Evolutionary conservation across 495 filamentous ascomycete species (phyloP), one percentile per base, ranked within the genome.

Genomic region (Aspergillus leporis): DNA sequence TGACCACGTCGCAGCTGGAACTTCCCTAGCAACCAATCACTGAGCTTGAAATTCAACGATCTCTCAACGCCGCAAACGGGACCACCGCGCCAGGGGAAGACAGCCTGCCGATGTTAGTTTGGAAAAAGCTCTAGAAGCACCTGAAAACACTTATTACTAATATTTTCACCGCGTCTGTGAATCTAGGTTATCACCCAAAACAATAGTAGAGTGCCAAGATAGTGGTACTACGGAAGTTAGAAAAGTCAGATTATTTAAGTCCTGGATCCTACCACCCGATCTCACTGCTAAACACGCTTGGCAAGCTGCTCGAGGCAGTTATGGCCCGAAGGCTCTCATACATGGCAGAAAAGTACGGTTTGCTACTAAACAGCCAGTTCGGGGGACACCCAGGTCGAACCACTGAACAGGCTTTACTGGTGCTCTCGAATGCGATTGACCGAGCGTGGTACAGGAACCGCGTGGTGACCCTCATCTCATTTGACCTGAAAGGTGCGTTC

Each of bases 401-500:
- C 16, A 67, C 60, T 2, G 67, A 73, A 43, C 50, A 68, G 32
- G 65, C 65, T 23, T 46, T 72, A 12, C 53, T 68, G 14, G 60
- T 68, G 3, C 62, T 73, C 0, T 28, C 54, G 0, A 70, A 64
- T 28, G 59, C 66, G 3, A 67, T 70, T 31, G 59, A 70, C 59
- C 56, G 41, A 55, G 69, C 67, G n/a, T 72, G 56, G 63, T 53
- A 58, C 4, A 43, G 43, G 62, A 32, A 43, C 5, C 60, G 54
- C 32, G 61, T 70, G 4, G 51, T 70, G 0, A 68, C 53, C 0
- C 58, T 70, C 2, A 28, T 72, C 1, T 52, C 58, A 25, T 72
- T 72, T 34, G 58, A 72, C 43, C 65, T 68, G 8, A 72, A 70
- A 54, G 64, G 67, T 0, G 70, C 66, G 38, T 72, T 72, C 45